Evolutionary conservation across 371 early-diverging fungal genomes (phyloP), one percentile per base, ranked within the genome.

Genomic region (Capniomyces stellatus): DNA sequence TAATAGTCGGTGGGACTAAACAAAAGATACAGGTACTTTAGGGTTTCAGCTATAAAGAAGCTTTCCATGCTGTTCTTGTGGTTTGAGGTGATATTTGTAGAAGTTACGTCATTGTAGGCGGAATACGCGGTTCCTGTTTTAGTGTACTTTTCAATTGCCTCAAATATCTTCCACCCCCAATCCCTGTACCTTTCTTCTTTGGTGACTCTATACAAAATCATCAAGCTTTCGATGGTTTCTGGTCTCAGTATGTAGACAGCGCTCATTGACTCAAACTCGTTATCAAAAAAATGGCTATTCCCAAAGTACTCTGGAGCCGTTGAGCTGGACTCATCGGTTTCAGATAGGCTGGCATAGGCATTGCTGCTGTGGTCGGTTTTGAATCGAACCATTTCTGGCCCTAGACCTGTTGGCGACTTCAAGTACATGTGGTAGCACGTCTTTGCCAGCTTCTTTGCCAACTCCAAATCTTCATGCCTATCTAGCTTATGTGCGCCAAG

Each of bases 21-120:
- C 39, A 93, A 64, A 27, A 92, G 69, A 59, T 88, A 93, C 40
- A 94, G 71, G 61, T 94, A 97, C 64, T 97, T 97, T 52, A 97
- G 75, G 0, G 95, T 93, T 64, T 97, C 97, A 0, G 88, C 90
- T 64, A 87, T 57, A 59, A 92, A 82, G 64, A 89, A 88, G 35
- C 82, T 82, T 56, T 35, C 35, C 35, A 35, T 35, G 15, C 80
- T 82, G 54, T 70, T 69, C 66, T 63, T 62, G 27, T 58, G 59
- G 46, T 70, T 76, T 74, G 83, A 76, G 73, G 86, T 80, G 27
- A 73, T 72, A 46, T 58, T 49, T 19, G 61, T 59, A 19, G 54
- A 57, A 8, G 75, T 76, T 25, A 87, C 85, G 55, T 90, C 87
- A 46, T 72, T 61, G 49, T 90, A 66, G 1, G 82, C 79, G 1